These are phyloP conservation scores for Saccharomycopsis fibuligera DNA, from an alignment of 805 yeast species.

Conservation along the genomic window DNA sequence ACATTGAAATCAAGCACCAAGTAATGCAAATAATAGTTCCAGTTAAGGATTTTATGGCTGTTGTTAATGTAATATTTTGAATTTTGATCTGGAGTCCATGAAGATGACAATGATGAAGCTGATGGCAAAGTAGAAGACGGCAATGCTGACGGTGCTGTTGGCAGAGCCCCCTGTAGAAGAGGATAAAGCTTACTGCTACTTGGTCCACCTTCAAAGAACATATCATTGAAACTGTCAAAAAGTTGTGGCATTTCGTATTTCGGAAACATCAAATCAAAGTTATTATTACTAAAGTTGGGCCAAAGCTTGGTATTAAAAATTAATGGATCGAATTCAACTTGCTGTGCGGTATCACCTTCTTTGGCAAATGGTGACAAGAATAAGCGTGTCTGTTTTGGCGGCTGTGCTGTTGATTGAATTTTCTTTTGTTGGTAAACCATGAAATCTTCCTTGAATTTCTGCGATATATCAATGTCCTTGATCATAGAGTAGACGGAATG, in stretches of 20 bases:
- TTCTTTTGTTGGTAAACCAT: not conserved
- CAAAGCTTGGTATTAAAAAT: slow-evolving; percentile 4
- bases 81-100: not conserved
- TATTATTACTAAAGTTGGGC: slow-evolving; percentile 14
- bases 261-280: not conserved
- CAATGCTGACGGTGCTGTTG: not conserved
- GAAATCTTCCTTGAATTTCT: no score
- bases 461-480: slow-evolving; percentile 4
- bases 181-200: no score
- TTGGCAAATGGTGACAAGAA: no score
- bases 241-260: not conserved
- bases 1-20: slow-evolving; percentile 13
- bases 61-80: not conserved
- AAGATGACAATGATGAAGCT: not conserved
- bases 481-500: slow-evolving; percentile 3
- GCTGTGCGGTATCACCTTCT: not conserved
- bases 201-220: not conserved
- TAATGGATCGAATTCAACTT: slow-evolving; percentile 10
- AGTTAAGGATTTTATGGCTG: slow-evolving; percentile 7
- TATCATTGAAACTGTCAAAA: slow-evolving; percentile 3
- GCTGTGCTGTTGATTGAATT: no score
- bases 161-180: no score
- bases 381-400: no score
- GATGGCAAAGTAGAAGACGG: not conserved
- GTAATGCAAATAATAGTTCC: slow-evolving; percentile 18